Evolutionary conservation across 1,284 basidiomycete genomes (phyloP).

Genomic region (Earliella scabrosa): DNA sequence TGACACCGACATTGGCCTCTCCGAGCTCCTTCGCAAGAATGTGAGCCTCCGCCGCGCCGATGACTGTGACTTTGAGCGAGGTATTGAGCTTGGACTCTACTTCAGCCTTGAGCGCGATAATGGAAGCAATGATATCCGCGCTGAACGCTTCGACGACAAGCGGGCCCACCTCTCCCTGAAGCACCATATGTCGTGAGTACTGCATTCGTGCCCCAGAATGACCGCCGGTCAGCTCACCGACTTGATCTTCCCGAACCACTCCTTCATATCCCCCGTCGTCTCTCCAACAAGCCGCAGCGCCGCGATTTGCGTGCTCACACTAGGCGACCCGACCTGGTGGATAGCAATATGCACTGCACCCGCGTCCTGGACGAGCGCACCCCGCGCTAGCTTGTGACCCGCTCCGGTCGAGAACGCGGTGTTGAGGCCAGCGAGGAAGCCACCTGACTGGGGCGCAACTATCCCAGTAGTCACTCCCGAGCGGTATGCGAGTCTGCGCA

Average conservation of each 20-base stretch:
- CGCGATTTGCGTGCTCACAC: slow-evolving; percentile 73
- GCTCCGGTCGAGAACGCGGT: slow-evolving; percentile 70
- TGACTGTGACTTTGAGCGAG: slow-evolving; percentile 62
- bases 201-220: no score
- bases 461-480: slow-evolving; percentile 64
- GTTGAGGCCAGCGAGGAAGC: slow-evolving; percentile 72
- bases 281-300: slow-evolving; percentile 62
- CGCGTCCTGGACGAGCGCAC: slow-evolving; percentile 69
- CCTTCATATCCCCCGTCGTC: slow-evolving; percentile 46
- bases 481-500: slow-evolving; percentile 58
- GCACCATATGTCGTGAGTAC: no score
- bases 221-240: slow-evolving; percentile 44
- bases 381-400: slow-evolving; percentile 60
- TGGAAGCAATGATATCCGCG: slow-evolving; percentile 74
- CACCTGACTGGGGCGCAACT: slow-evolving; percentile 58
- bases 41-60: slow-evolving; percentile 77
- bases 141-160: slow-evolving; percentile 69
- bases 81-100: slow-evolving; percentile 54
- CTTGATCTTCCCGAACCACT: slow-evolving; percentile 58
- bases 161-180: slow-evolving; percentile 60
- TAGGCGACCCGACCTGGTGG: slow-evolving; percentile 47
- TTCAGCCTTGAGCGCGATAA: slow-evolving; percentile 74
- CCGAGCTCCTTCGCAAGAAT: slow-evolving; percentile 76
- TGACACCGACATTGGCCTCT: slow-evolving; percentile 69
- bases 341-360: slow-evolving; percentile 75